Base-by-base conservation (phyloP, 2,329 filamentous ascomycete species). In the Amphichorda felina region DNA sequence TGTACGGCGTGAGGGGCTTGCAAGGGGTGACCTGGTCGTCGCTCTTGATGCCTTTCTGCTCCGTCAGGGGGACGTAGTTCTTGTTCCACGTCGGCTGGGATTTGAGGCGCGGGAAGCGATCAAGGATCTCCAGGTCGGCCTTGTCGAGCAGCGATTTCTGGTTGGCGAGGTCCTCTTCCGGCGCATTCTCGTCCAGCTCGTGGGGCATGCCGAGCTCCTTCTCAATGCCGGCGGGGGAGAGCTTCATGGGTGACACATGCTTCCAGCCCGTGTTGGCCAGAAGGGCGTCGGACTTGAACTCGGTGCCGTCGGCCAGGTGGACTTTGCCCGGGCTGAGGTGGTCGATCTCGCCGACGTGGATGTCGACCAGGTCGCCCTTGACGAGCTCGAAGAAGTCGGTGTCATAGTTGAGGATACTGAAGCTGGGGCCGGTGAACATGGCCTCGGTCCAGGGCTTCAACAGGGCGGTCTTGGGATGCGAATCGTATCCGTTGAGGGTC, bases 191-290 rank as follows among this genome's bases (percentile, higher is more conserved):
- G 28, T n/a, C 8, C 10, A 9, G 5, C 14, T 16, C 13, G 24
- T 26, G 11, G 19, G 34, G 34, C 10, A 35, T 44, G 2, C 45
- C 47, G 4, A 49, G 35, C 4, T 41, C 32, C 3, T 26, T 36
- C 26, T 28, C 28, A 15, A 40, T 41, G 13, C 39, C 31, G 10
- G 38, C 30, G 4, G 36, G 36, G 10, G 33, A 34, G 39, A 72
- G 70, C 18, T 59, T 59, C 34, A 75, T 50, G 0, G 61, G 50
- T 0, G 63, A 55, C 9, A 53, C 51, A 34, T 60, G 55, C 35
- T 61, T 59, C 70, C 70, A 75, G 2, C 71, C 71, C 0, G 70
- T 75, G 2, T 61, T 59, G 38, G 61, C 69, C 5, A 74, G 52
- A 1, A 75, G 42, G 0, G 57, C 62, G 39, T 73, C 66, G 0